Evolutionary conservation across 176 grass and related monocot species (phyloP).

Genomic region (Oryza rufipogon): DNA sequence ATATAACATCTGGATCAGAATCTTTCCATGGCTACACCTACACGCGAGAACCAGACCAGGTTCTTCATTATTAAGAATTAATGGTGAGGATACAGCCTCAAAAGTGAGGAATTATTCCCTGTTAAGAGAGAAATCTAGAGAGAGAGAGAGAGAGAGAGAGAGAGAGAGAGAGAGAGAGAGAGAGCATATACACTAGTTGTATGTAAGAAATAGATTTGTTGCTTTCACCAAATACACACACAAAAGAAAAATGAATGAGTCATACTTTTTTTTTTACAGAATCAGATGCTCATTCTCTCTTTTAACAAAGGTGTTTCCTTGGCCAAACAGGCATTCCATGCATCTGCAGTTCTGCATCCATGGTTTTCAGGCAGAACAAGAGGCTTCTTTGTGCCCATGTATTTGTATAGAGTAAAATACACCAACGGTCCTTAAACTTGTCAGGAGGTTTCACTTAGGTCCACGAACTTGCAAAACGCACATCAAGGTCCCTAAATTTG

Average conservation of each 20-base stretch:
- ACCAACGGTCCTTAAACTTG: too few relatives aligned
- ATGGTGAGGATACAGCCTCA: neutral
- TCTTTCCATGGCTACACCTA: constrained; percentile 14
- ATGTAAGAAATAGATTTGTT: neutral
- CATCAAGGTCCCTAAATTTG: too few relatives aligned
- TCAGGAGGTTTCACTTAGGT: too few relatives aligned
- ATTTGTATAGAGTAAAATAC: too few relatives aligned
- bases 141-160: too few relatives aligned
- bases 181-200: neutral
- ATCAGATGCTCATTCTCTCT: neutral
- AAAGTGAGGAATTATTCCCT: neutral
- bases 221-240: constrained; percentile 5
- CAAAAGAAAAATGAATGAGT: neutral
- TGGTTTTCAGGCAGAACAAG: neutral
- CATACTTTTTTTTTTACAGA: neutral
- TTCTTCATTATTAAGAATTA: neutral
- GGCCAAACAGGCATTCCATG: neutral
- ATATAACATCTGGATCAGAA: neutral
- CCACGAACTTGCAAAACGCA: too few relatives aligned
- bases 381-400: neutral
- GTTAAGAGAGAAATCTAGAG: neutral
- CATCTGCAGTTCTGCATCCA: neutral
- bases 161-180: too few relatives aligned
- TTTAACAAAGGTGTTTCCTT: neutral
- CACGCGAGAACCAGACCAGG: neutral